These are phyloP conservation scores for Pouteria campechiana DNA, from an alignment of 179 eudicot genomes.

Conservation along the genomic window DNA sequence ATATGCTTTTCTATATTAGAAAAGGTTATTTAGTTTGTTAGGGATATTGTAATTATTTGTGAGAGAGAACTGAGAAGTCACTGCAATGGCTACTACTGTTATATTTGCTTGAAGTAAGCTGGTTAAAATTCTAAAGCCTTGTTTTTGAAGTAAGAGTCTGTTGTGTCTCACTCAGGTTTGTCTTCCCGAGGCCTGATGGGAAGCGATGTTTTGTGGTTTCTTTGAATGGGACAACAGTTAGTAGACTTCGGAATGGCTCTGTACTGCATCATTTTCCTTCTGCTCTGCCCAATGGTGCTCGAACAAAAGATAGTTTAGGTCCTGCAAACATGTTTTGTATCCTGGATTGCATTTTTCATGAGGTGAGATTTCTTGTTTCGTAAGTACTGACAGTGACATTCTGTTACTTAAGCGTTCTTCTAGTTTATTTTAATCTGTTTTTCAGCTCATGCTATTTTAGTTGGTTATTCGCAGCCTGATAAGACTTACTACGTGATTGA, in stretches of 20 bases:
- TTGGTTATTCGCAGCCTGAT: slow-evolving; percentile 45
- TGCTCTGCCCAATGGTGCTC: slow-evolving; percentile 81
- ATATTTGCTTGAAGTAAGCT: too few species aligned
- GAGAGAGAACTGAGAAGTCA: too few species aligned
- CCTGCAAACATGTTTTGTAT: slow-evolving; percentile 78
- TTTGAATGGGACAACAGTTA: slow-evolving; percentile 81
- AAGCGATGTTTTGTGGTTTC: slow-evolving; percentile 96
- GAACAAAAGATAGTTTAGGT: slow-evolving; percentile 44
- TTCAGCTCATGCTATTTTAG: background rate
- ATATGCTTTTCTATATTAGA: too few species aligned
- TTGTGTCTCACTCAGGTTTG: slow-evolving; percentile 60
- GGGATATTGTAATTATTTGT: slow-evolving; percentile 2
- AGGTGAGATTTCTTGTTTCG: slow-evolving; percentile 30
- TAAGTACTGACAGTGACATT: background rate
- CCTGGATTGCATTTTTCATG: slow-evolving; percentile 95
- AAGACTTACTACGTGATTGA: slow-evolving; percentile 91
- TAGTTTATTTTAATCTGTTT: background rate
- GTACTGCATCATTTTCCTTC: slow-evolving; percentile 85
- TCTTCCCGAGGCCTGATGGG: slow-evolving; percentile 91
- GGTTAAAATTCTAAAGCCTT: too few species aligned
- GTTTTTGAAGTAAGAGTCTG: too few species aligned
- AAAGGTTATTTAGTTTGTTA: background rate
- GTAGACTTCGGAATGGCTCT: slow-evolving; percentile 82
- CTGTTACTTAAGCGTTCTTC: background rate
- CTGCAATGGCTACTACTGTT: too few species aligned